Base-by-base conservation (phyloP, 2,329 filamentous ascomycete species). In the Colletotrichum godetiae region DNA sequence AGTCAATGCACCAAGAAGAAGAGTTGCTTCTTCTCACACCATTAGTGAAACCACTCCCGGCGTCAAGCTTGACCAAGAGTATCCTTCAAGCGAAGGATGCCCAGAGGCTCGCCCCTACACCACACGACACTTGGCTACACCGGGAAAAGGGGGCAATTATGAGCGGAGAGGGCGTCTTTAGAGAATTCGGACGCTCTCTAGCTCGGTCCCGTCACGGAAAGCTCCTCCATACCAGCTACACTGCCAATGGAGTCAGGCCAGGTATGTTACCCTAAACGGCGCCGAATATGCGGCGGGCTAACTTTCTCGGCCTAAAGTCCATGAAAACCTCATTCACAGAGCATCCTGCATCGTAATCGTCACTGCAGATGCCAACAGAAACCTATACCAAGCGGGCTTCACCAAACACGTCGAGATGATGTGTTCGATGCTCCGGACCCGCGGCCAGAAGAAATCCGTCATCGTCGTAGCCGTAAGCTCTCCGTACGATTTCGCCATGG, bases 401-500 rank as follows among this genome's bases (percentile, higher is more conserved):
- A 96, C 96, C 2, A 98, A 98, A 81, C 96, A 98, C 76, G 94
- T 98, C 10, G 93, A 95, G 13, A 97, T 97, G 93, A 96, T 98
- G 83, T 98, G 95, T 83, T 94, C 94, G 27, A 93, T 95, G 90
- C 88, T 95, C 70, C 90, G 91, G 7, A 91, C 92, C 7, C 90
- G 89, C 15, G 93, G 93, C 2, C 93, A 95, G 79, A 94, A 97
- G 81, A 98, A 97, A 83, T 94, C 95, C 1, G 85, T 98, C 49
- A 92, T 98, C 29, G 96, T 98, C 4, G 93, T 98, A 8, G 94
- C 96, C 0, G 95, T 97, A 76, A 98, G 95, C 82, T 98, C 95
- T 0, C 96, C 96, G 0, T 98, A 98, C 81, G 96, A 98, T 81
- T 98, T 98, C 81, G 95, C 95, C 57, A 95, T 96, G 89, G 96